Evolutionary conservation across 2,329 filamentous ascomycete species (phyloP).

Genomic region (Arthroderma sp.): DNA sequence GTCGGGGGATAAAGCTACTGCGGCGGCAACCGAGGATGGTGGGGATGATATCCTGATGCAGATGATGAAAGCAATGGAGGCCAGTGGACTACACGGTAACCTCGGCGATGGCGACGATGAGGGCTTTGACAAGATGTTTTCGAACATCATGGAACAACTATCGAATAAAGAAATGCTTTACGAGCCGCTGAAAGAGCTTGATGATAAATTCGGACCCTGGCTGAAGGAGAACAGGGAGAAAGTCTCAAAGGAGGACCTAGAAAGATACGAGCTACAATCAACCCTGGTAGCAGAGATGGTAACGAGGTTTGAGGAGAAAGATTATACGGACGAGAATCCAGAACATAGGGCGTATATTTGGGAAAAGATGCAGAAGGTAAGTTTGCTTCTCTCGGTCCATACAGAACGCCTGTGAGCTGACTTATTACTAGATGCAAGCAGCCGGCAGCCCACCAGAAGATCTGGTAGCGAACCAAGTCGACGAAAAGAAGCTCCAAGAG

Average conservation of each 20-base stretch:
- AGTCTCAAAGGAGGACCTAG: constrained; percentile 54
- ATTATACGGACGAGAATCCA: constrained; percentile 69
- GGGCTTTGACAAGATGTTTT: constrained; percentile 85
- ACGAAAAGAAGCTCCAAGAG: constrained; percentile 73
- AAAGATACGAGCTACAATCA: constrained; percentile 71
- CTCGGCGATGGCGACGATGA: constrained; percentile 46
- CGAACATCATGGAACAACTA: constrained; percentile 98
- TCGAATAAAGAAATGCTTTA: constrained; percentile 98
- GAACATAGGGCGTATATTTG: constrained; percentile 84
- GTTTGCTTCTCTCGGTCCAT: constrained; percentile 13
- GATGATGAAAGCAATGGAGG: constrained; percentile 78
- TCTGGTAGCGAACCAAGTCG: constrained; percentile 50
- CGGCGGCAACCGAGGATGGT: constrained; percentile 52
- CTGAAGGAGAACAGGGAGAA: constrained; percentile 60
- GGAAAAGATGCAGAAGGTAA: constrained; percentile 92
- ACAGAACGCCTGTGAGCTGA: constrained; percentile 5
- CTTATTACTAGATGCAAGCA: constrained; percentile 70
- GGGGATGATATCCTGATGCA: constrained; percentile 78
- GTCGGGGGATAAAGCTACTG: constrained; percentile 73
- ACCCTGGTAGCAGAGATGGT: constrained; percentile 74
- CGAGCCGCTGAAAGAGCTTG: constrained; percentile 94
- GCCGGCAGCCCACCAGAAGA: constrained; percentile 82
- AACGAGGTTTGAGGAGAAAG: constrained; percentile 66
- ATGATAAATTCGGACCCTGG: constrained; percentile 87
- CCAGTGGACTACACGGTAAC: constrained; percentile 32